phyloP scores from a whole-genome alignment of 116 monocot species.

The Dioscorea cayenensis region DNA sequence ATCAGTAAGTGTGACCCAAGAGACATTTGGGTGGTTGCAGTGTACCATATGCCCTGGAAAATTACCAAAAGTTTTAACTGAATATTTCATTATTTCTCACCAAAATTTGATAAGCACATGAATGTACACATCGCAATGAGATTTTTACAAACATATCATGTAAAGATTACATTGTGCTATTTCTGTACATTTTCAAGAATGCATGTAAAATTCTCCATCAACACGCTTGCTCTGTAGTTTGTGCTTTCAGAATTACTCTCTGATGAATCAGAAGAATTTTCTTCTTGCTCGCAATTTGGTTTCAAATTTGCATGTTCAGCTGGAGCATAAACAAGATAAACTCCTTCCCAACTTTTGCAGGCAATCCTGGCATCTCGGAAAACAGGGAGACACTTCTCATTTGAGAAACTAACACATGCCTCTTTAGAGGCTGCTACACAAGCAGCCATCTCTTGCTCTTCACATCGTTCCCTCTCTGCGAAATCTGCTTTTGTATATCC shows the following conservation, averaged over 20 bases:
- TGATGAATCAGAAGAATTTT: background rate
- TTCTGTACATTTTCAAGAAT: too few species aligned
- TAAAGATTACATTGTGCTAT: too few species aligned
- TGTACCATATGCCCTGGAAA: too few species aligned
- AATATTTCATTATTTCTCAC: too few species aligned
- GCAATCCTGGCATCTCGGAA: slow-evolving; percentile 79
- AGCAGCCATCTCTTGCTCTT: slow-evolving; percentile 65
- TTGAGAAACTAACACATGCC: slow-evolving; percentile 55
- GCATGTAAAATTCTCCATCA: background rate
- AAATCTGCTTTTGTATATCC: slow-evolving; percentile 38
- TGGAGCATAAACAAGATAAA: background rate
- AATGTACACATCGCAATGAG: too few species aligned
- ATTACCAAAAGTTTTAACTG: too few species aligned
- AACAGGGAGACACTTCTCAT: slow-evolving; percentile 59
- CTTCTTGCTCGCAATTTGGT: background rate
- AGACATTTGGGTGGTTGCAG: too few species aligned
- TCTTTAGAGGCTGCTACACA: slow-evolving; percentile 64
- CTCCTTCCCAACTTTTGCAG: background rate
- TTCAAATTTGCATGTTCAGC: background rate
- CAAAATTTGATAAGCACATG: too few species aligned
- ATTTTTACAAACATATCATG: too few species aligned
- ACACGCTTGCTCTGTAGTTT: slow-evolving; percentile 3
- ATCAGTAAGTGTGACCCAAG: too few species aligned
- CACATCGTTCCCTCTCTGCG: slow-evolving; percentile 63
- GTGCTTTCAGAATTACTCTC: background rate